phyloP scores from a whole-genome alignment of 2,329 filamentous ascomycete species.

The Ophiostoma novo-ulmi region DNA sequence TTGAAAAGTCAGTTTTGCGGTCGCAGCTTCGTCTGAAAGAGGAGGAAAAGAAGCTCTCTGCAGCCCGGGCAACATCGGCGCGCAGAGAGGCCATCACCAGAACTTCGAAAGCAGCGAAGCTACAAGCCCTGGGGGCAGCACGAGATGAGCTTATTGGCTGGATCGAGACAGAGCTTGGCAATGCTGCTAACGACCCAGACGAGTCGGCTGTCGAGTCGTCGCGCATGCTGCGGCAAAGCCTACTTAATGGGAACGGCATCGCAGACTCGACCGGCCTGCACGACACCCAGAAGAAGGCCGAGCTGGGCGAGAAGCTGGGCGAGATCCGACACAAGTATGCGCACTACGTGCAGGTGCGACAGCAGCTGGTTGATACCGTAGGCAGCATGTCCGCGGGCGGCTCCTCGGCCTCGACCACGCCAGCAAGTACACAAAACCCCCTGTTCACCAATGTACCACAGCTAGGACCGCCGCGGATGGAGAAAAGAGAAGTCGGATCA shows the following conservation, averaged over 20 bases:
- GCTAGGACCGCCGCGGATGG: conserved; percentile 30
- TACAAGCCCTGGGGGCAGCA: conserved; percentile 51
- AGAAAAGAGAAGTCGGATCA: not conserved
- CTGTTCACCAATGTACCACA: conserved; percentile 31
- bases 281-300: conserved; percentile 23
- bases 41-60: conserved; percentile 52
- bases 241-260: conserved; percentile 19
- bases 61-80: conserved; percentile 39
- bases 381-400: conserved; percentile 16
- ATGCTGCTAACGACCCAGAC: conserved; percentile 36
- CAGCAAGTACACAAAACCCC: not conserved
- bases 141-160: conserved; percentile 58
- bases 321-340: conserved; percentile 51
- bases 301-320: conserved; percentile 40
- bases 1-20: conserved; percentile 56
- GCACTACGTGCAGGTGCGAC: conserved; percentile 48
- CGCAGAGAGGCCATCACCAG: conserved; percentile 20
- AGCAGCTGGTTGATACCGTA: conserved; percentile 40
- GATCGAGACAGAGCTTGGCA: conserved; percentile 59
- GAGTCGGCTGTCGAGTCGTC: conserved; percentile 18
- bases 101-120: conserved; percentile 34
- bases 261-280: not conserved
- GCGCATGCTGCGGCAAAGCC: conserved; percentile 27
- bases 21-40: conserved; percentile 53
- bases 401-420: not conserved